Evolutionary conservation across 2,329 filamentous ascomycete species (phyloP).

Genomic region (Phialocephala subalpina): DNA sequence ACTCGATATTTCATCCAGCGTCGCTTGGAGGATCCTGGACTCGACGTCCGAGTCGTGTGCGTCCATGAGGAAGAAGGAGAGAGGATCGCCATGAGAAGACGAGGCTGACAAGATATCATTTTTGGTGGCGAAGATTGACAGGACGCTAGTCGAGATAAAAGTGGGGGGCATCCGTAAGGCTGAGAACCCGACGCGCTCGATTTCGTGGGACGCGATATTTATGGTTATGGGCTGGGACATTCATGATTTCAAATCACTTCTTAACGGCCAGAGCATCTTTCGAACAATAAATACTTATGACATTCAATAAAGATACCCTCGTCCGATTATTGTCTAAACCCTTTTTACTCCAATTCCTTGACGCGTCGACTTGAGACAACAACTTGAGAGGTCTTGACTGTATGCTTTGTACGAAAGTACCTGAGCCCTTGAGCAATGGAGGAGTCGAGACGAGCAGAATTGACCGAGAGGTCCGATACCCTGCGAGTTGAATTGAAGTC

Average conservation of each 20-base stretch:
- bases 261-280: background rate
- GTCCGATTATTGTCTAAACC: background rate
- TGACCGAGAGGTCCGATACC: slow-evolving; percentile 50
- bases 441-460: slow-evolving; percentile 31
- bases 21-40: slow-evolving; percentile 53
- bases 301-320: background rate
- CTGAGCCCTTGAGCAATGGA: slow-evolving; percentile 31
- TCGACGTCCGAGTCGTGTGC: slow-evolving; percentile 50
- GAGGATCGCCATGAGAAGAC: slow-evolving; percentile 11
- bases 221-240: background rate
- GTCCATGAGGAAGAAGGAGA: slow-evolving; percentile 36
- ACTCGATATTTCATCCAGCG: slow-evolving; percentile 50
- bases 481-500: slow-evolving; percentile 76
- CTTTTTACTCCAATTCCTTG: background rate
- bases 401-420: background rate
- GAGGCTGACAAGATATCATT: slow-evolving; percentile 5
- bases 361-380: background rate
- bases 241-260: background rate
- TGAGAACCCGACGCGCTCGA: background rate
- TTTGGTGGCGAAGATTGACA: slow-evolving; percentile 2
- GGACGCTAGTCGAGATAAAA: background rate
- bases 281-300: background rate
- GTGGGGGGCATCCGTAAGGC: background rate
- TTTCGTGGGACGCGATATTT: slow-evolving; percentile 9
- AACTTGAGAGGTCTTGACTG: background rate